Percentiles rank a stretch among this genome's conserved stretches.
Conservation (phyloP, 345 rosid species). For the Capsella bursapastoris region DNA sequence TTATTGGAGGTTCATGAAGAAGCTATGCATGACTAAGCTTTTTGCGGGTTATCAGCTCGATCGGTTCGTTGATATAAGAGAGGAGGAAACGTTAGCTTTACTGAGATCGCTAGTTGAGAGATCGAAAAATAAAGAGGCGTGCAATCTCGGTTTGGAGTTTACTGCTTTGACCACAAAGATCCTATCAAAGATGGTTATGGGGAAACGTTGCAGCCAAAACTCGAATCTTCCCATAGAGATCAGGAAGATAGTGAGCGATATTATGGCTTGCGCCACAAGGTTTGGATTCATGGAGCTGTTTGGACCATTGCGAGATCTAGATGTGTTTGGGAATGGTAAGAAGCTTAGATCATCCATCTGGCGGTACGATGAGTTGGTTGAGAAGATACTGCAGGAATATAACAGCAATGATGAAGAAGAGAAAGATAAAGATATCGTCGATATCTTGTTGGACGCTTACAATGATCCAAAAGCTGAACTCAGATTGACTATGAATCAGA, state of each 20-base stretch:
- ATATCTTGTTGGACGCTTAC: constrained; percentile 64
- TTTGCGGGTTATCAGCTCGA: constrained; percentile 60
- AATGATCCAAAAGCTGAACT: constrained; percentile 55
- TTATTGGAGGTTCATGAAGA: constrained; percentile 76
- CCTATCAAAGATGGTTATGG: constrained; percentile 61
- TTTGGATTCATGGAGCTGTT: constrained; percentile 56
- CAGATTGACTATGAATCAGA: constrained; percentile 61
- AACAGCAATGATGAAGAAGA: constrained; percentile 22
- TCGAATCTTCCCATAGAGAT: constrained; percentile 50
- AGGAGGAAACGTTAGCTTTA: constrained; percentile 55
- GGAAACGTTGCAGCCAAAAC: constrained; percentile 51
- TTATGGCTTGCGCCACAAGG: constrained; percentile 59
- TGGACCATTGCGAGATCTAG: constrained; percentile 59
- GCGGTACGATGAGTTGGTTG: constrained; percentile 53
- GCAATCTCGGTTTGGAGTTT: constrained; percentile 58
- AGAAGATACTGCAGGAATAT: constrained; percentile 58
- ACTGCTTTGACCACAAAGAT: constrained; percentile 55
- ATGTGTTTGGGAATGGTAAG: constrained; percentile 59
- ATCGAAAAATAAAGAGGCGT: constrained; percentile 45
- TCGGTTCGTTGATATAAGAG: constrained; percentile 55
- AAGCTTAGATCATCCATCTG: constrained; percentile 53
- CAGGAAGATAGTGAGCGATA: constrained; percentile 52
- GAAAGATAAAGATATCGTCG: constrained; percentile 57
- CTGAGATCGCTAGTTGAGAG: constrained; percentile 42
- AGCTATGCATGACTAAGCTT: constrained; percentile 66